Evolutionary conservation across 202 grass and related monocot genomes (phyloP).

Genomic region (Carex arenaria): DNA sequence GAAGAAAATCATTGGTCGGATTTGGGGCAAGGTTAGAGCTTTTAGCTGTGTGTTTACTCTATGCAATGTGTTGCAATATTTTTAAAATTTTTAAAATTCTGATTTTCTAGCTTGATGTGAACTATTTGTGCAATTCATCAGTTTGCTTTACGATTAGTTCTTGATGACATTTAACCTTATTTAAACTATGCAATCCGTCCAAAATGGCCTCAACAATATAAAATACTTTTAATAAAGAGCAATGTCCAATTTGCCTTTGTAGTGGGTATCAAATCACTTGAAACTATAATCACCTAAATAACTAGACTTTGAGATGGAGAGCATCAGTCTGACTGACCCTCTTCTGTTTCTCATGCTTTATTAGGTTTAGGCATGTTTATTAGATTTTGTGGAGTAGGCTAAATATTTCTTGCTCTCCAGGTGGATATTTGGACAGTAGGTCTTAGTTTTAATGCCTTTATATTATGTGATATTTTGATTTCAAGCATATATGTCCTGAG

Average conservation of each 20-base stretch:
- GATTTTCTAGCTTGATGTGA: not conserved
- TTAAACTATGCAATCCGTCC: not conserved
- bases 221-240: not conserved
- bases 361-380: not conserved
- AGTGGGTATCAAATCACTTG: not conserved
- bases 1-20: constrained; percentile 82
- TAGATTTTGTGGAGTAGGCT: not conserved
- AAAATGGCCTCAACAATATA: not conserved
- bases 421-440: not conserved
- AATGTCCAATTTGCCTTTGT: not conserved
- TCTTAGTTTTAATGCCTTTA: not conserved
- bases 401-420: not conserved
- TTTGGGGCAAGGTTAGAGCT: constrained; percentile 86
- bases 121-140: not conserved
- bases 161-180: not conserved
- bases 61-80: not conserved
- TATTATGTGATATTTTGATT: not conserved
- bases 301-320: not conserved
- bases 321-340: not conserved
- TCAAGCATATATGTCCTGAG: not conserved
- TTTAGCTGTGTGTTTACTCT: constrained; percentile 9
- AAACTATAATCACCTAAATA: not conserved
- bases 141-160: not conserved
- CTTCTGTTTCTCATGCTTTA: not conserved
- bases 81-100: not conserved